These are phyloP conservation scores for Vicia sativa DNA, from an alignment of 306 rosid genomes.

Conservation along the genomic window DNA sequence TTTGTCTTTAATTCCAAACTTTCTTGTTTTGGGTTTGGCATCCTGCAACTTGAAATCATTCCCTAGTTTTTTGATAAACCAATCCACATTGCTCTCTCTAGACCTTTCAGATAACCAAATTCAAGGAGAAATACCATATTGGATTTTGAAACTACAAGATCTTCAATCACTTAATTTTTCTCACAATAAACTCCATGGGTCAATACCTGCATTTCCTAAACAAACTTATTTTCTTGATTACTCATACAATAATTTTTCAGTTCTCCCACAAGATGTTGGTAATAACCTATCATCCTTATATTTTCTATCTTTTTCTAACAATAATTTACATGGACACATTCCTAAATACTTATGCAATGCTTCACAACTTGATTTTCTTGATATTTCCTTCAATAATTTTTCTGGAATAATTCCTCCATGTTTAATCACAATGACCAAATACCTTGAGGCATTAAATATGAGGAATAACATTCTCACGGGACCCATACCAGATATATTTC, in stretches of 20 bases:
- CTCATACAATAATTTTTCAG: slow-evolving; percentile 41
- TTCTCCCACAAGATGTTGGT: slow-evolving; percentile 26
- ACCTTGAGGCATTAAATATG: slow-evolving; percentile 16
- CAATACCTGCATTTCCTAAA: neutral
- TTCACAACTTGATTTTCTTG: neutral
- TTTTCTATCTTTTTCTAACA: slow-evolving; percentile 39
- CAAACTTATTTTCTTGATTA: neutral
- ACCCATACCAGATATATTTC: slow-evolving; percentile 14
- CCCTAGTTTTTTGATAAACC: neutral
- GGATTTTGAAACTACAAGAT: slow-evolving; percentile 48
- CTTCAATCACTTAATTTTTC: slow-evolving; percentile 53
- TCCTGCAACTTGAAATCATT: neutral
- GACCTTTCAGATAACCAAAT: slow-evolving; percentile 54
- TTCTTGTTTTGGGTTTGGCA: neutral
- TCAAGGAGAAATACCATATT: slow-evolving; percentile 44
- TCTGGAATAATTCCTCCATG: slow-evolving; percentile 39
- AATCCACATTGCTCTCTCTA: neutral
- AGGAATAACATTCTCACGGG: slow-evolving; percentile 33
- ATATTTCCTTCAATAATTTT: slow-evolving; percentile 41
- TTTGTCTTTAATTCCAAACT: neutral
- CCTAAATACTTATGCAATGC: slow-evolving; percentile 42
- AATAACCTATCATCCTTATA: rapidly evolving
- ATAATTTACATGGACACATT: slow-evolving; percentile 28
- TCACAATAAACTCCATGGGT: slow-evolving; percentile 32
- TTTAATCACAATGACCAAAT: neutral